Conservation (phyloP, 495 filamentous ascomycete species). For the Cenococcum geophilum region DNA sequence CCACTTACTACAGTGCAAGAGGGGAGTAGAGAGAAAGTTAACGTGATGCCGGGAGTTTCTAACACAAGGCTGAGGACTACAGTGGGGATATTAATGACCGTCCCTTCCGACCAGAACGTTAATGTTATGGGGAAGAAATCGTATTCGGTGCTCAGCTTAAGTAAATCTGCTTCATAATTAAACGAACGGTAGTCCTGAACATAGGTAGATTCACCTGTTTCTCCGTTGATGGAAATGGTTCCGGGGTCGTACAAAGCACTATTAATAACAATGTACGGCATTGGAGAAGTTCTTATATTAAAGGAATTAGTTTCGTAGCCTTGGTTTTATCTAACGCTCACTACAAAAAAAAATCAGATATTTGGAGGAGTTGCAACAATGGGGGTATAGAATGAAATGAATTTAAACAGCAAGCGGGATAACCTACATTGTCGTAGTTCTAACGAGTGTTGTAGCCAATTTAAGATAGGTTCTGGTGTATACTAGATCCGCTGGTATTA, state of each 20-base stretch:
- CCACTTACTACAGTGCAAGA: conserved; percentile 1
- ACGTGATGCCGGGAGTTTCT: conserved; percentile 6
- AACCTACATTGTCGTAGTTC: not conserved
- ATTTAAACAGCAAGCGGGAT: not conserved
- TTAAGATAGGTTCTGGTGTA: not conserved
- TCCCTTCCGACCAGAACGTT: conserved; percentile 1
- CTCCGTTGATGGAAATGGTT: not conserved
- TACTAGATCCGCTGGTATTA: not conserved
- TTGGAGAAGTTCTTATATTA: not conserved
- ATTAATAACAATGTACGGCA: not conserved
- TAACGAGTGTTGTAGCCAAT: not conserved
- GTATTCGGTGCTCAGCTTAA: not conserved
- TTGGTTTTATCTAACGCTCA: not conserved
- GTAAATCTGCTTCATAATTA: not conserved
- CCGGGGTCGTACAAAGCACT: not conserved
- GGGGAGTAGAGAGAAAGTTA: not conserved
- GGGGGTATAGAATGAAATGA: not conserved
- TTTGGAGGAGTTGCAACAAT: not conserved
- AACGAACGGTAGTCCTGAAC: not conserved
- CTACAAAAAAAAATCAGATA: not conserved
- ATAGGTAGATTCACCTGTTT: not conserved
- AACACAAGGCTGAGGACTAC: not conserved
- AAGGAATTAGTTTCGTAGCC: not conserved
- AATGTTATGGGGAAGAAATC: not conserved
- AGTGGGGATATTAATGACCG: conserved; percentile 2